Conservation (phyloP, 2,329 filamentous ascomycete species). For the Berkeleyomyces rouxiae region DNA sequence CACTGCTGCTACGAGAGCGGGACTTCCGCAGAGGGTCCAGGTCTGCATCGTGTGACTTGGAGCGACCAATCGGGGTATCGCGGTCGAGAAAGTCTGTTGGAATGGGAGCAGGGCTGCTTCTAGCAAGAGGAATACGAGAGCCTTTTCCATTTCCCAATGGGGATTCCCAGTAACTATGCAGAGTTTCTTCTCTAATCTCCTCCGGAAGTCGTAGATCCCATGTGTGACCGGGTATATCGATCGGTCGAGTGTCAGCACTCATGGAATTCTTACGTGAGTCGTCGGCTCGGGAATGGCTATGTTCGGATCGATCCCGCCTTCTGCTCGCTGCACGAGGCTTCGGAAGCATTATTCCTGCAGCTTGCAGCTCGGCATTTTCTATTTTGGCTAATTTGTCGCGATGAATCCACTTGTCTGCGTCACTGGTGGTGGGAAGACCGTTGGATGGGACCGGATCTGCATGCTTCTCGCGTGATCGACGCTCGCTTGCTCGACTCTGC, state of each 20-base stretch:
- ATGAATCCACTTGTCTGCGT: conserved; percentile 69
- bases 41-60: conserved; percentile 12
- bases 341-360: conserved; percentile 52
- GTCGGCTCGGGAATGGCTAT: conserved; percentile 11
- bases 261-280: conserved; percentile 20
- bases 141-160: conserved; percentile 25
- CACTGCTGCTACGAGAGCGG: conserved; percentile 54
- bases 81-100: conserved; percentile 56
- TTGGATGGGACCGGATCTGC: background rate
- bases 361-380: conserved; percentile 64
- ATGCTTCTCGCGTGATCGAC: conserved; percentile 10
- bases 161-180: conserved; percentile 33
- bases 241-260: conserved; percentile 23
- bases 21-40: conserved; percentile 38
- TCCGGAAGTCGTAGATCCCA: conserved; percentile 67
- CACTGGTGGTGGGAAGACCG: conserved; percentile 18
- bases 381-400: conserved; percentile 69
- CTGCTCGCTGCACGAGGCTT: conserved; percentile 36
- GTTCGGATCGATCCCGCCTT: conserved; percentile 16
- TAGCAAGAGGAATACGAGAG: conserved; percentile 79
- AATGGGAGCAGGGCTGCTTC: conserved; percentile 61
- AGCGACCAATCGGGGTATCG: conserved; percentile 48
- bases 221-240: conserved; percentile 27
- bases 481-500: conserved; percentile 12
- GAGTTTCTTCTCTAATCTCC: conserved; percentile 51